A percentile compares a stretch with the other conserved stretches of the same genome.
These are phyloP conservation scores for Colletotrichum phormii DNA, from an alignment of 2,329 filamentous ascomycete species.

Conservation along the genomic window DNA sequence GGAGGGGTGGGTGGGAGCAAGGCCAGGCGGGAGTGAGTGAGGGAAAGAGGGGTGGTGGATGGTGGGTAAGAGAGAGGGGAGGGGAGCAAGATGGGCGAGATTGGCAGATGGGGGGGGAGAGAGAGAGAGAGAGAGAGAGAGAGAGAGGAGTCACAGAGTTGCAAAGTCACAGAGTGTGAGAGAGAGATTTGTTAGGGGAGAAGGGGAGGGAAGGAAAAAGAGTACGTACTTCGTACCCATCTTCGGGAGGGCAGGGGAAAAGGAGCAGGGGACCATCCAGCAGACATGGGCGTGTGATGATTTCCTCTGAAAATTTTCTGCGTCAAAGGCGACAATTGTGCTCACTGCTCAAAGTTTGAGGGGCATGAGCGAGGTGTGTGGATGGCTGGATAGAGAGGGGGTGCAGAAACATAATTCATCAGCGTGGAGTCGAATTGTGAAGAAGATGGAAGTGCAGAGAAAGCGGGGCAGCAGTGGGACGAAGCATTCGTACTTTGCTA, in stretches of 20 bases:
- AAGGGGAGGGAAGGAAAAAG: neutral
- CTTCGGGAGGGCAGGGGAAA: neutral
- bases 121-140: neutral
- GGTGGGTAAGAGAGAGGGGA: neutral
- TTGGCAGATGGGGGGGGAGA: neutral
- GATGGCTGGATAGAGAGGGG: neutral
- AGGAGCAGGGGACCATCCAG: conserved; percentile 7
- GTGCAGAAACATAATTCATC: neutral
- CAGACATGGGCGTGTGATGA: conserved; percentile 30
- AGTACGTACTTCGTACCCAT: conserved; percentile 8
- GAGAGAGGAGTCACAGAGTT: too few species aligned
- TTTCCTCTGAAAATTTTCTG: conserved; percentile 34
- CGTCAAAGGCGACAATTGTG: conserved; percentile 33
- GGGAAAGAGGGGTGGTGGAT: neutral
- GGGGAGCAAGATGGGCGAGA: conserved; percentile 8
- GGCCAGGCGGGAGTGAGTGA: neutral
- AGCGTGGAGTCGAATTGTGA: neutral
- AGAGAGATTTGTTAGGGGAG: conserved; percentile 5
- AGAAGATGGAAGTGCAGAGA: neutral
- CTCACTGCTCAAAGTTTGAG: neutral
- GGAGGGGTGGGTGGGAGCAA: neutral
- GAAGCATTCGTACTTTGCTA: neutral
- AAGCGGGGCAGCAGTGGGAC: neutral
- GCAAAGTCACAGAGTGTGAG: neutral
- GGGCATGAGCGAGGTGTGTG: neutral